These are phyloP conservation scores for Myxozyma melibiosi DNA, from an alignment of 805 yeast genomes.

Conservation along the genomic window DNA sequence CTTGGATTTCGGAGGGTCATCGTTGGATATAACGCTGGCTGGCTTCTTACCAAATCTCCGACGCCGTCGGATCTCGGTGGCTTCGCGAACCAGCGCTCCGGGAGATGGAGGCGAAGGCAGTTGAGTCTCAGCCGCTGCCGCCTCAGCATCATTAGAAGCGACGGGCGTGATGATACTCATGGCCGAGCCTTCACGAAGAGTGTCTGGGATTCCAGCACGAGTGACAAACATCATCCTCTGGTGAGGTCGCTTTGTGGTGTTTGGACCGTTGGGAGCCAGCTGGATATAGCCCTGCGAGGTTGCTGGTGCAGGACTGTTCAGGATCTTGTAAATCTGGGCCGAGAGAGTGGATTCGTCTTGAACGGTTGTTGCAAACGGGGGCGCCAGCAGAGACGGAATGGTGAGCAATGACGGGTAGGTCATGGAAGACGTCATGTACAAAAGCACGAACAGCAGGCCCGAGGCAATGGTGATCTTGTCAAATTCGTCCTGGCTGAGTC, in stretches of 20 bases:
- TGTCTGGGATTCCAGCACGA: slow-evolving; percentile 8
- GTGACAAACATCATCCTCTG: slow-evolving; percentile 9
- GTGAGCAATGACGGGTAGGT: slow-evolving; percentile 15
- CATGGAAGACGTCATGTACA: slow-evolving; percentile 14
- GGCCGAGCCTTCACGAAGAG: slow-evolving; percentile 7
- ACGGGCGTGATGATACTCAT: slow-evolving; percentile 10
- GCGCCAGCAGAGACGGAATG: slow-evolving; percentile 13
- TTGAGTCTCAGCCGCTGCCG: neutral
- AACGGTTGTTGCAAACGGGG: slow-evolving; percentile 14
- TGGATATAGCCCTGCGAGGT: slow-evolving; percentile 11
- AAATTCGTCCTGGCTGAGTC: slow-evolving; percentile 13
- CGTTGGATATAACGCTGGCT: neutral
- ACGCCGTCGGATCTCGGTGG: neutral
- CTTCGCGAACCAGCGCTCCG: neutral
- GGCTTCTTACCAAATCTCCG: neutral
- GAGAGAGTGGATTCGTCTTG: slow-evolving; percentile 13
- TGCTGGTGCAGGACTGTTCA: neutral
- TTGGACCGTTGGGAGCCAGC: neutral
- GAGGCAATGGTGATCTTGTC: slow-evolving; percentile 12
- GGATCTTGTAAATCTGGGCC: slow-evolving; percentile 16
- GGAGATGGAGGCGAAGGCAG: neutral
- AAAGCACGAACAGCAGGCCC: slow-evolving; percentile 10
- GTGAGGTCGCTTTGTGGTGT: neutral
- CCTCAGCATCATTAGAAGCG: neutral
- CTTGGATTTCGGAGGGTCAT: neutral